Evolutionary conservation across 2,329 filamentous ascomycete genomes (phyloP).

Genomic region (Orbilia oligospora): DNA sequence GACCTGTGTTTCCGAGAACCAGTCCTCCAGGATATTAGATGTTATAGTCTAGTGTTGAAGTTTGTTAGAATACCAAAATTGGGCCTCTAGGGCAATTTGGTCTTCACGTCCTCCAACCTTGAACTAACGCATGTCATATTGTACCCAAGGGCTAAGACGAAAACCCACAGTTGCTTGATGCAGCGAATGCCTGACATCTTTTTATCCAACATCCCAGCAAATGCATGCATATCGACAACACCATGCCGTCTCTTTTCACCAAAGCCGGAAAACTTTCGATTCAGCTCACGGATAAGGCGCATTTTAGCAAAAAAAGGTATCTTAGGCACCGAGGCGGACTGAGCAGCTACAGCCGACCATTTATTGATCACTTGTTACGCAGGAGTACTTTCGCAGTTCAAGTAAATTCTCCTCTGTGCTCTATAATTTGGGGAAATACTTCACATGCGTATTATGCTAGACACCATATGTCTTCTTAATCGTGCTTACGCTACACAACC

Average conservation of each 20-base stretch:
- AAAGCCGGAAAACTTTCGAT: conserved; percentile 50
- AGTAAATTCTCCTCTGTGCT: background rate
- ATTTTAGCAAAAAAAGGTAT: conserved; percentile 13
- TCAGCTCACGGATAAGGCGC: conserved; percentile 26
- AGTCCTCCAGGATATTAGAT: background rate
- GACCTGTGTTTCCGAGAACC: conserved; percentile 21
- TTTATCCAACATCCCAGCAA: conserved; percentile 60
- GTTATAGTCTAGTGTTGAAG: background rate
- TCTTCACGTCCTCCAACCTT: conserved; percentile 3
- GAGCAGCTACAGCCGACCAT: conserved; percentile 44
- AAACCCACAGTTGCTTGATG: conserved; percentile 44
- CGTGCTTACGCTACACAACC: background rate
- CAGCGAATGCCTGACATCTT: conserved; percentile 34
- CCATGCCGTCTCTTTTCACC: conserved; percentile 45
- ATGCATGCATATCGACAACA: conserved; percentile 60
- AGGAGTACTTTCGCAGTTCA: background rate
- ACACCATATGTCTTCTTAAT: background rate
- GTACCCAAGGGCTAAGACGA: background rate
- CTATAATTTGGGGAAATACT: background rate
- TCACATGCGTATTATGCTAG: conserved; percentile 6
- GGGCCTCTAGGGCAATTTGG: background rate
- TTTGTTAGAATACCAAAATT: conserved; percentile 26
- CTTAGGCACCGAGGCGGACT: conserved; percentile 26
- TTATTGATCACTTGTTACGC: conserved; percentile 6
- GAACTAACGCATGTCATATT: conserved; percentile 24